Conservation (phyloP, 306 rosid species). For the Crotalaria pallida region DNA sequence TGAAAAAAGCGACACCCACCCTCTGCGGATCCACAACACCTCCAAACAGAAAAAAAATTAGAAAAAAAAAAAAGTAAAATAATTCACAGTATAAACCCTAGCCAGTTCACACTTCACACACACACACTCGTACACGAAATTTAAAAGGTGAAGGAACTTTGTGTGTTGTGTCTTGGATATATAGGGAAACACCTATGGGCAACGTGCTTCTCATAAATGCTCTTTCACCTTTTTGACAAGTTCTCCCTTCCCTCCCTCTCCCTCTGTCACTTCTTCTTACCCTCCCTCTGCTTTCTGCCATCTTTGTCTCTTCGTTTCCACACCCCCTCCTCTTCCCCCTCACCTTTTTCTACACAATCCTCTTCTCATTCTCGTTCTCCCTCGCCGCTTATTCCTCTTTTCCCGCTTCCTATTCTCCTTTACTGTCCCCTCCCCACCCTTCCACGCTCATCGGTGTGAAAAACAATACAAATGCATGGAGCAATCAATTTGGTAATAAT, state of each 20-base stretch:
- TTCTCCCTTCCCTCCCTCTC: not conserved
- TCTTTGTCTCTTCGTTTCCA: slow-evolving; percentile 21
- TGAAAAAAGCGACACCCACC: not conserved
- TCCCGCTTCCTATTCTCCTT: not conserved
- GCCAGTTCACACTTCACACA: not conserved
- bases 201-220: slow-evolving; percentile 25
- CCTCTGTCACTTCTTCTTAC: slow-evolving; percentile 40
- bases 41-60: not conserved
- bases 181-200: slow-evolving; percentile 5
- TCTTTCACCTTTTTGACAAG: slow-evolving; percentile 16
- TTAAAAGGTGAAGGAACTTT: not conserved
- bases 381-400: not conserved
- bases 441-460: not conserved
- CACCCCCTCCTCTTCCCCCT: not conserved
- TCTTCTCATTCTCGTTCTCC: not conserved
- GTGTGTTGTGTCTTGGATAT: slow-evolving; percentile 13
- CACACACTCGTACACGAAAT: no score
- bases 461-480: not conserved
- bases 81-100: no score
- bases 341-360: not conserved
- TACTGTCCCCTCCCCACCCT: not conserved
- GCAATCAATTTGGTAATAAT: not conserved
- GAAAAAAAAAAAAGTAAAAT: not conserved
- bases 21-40: not conserved
- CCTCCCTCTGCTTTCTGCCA: slow-evolving; percentile 41